Conservation (phyloP, 805 yeast species). For the Teunomyces pallodes region DNA sequence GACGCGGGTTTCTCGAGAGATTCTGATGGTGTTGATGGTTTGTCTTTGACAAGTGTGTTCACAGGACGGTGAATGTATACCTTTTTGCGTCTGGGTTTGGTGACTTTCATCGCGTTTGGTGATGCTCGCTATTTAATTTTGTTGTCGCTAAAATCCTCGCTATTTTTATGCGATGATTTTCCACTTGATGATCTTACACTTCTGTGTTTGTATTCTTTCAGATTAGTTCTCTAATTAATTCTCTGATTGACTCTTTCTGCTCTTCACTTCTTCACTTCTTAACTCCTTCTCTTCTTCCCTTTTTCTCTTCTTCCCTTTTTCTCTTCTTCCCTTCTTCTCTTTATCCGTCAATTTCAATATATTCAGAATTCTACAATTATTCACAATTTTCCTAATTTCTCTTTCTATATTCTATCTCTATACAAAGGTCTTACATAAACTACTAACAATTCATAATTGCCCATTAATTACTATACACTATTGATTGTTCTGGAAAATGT, state of each 20-base stretch:
- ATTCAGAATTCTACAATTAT: not conserved
- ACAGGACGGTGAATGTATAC: not conserved
- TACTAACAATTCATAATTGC: too few species aligned
- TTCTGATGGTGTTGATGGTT: not conserved
- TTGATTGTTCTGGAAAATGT: conserved; percentile 28
- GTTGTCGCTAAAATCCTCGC: not conserved
- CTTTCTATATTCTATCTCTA: too few species aligned
- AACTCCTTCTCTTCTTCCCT: too few species aligned
- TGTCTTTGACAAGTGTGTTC: not conserved
- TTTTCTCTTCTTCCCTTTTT: too few species aligned
- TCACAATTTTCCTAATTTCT: too few species aligned
- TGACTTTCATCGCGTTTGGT: not conserved
- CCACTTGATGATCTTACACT: not conserved
- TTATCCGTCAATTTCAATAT: not conserved
- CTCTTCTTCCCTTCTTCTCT: too few species aligned
- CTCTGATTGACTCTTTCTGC: too few species aligned
- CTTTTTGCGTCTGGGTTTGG: not conserved
- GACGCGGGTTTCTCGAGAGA: not conserved
- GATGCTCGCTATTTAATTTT: too few species aligned
- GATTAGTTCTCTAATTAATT: too few species aligned
- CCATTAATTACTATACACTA: conserved; percentile 2
- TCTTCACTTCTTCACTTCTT: too few species aligned
- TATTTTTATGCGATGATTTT: not conserved
- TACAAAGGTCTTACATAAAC: too few species aligned
- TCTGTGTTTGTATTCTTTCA: not conserved